Conservation (phyloP, 306 rosid species). For the Abrus pulchellus region DNA sequence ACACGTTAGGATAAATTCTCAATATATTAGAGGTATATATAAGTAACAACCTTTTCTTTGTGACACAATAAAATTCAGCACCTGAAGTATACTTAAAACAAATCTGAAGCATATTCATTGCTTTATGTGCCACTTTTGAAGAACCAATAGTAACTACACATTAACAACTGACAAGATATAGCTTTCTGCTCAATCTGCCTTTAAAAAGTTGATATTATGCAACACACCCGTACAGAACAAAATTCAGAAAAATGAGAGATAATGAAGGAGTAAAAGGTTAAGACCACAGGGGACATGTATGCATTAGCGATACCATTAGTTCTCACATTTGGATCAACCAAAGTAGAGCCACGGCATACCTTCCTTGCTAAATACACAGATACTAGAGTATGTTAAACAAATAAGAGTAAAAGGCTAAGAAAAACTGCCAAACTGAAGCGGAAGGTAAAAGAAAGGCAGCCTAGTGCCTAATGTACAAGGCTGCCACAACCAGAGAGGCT, state of each 20-base stretch:
- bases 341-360: not conserved
- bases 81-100: not conserved
- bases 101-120: slow-evolving; percentile 23
- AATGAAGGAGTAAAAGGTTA: not conserved
- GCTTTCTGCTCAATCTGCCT: slow-evolving; percentile 2
- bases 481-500: not conserved
- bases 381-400: slow-evolving; percentile 9
- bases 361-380: slow-evolving; percentile 11
- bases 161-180: not conserved
- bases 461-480: not conserved
- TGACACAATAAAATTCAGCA: not conserved
- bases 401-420: not conserved
- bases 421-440: slow-evolving; percentile 8
- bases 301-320: slow-evolving; percentile 18
- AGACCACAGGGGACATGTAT: not conserved
- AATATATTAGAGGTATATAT: not conserved
- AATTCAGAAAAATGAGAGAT: not conserved
- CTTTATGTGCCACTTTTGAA: slow-evolving; percentile 7
- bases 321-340: slow-evolving; percentile 29
- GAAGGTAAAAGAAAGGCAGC: not conserved
- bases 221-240: not conserved
- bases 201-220: not conserved
- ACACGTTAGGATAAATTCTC: slow-evolving; percentile 1
- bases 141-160: not conserved
- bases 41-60: not conserved